Base-by-base conservation (phyloP, 106 monocot genomes). In the Platanthera zijinensis region DNA sequence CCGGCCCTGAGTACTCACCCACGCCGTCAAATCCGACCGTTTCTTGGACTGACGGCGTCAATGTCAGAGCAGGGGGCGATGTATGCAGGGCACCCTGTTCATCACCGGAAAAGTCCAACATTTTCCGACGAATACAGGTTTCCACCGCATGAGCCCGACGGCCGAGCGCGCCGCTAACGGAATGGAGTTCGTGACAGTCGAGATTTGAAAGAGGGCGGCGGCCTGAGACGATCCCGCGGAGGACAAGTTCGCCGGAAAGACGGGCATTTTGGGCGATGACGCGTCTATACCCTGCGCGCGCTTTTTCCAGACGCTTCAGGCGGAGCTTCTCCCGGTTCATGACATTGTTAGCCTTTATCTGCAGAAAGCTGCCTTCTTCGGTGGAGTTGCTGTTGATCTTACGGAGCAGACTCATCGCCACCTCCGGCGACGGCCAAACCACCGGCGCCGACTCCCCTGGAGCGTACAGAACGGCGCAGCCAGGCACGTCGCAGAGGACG, bases 331-430 rank as follows among this genome's bases (percentile, higher is more conserved):
- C 71, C 51, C 47, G 70, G 50, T 54, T 56, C 45, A 78, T 10
- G 54, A 53, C 71, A 21, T 71, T 78, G 32, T 57, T 78, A 2
- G 25, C 10, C 64, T 64, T 64, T 1, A n/a, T n/a, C n/a, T n/a
- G n/a, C n/a, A 7, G 18, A 15, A 25, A 10, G 8, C 70, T n/a
- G n/a, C n/a, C n/a, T n/a, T n/a, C 10, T 28, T 32, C 50, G 50
- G 11, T 6, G 78, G 53, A 21, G 30, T n/a, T n/a, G n/a, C n/a
- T n/a, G n/a, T 21, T 17, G 51, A 32, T n/a, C n/a, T n/a, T n/a
- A n/a, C n/a, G n/a, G n/a, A n/a, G n/a, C n/a, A n/a, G n/a, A n/a
- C n/a, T n/a, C n/a, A n/a, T n/a, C n/a, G n/a, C n/a, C n/a, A n/a
- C n/a, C n/a, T n/a, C n/a, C n/a, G n/a, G n/a, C n/a, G n/a, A n/a